Percentiles rank a stretch among this genome's conserved stretches.
phyloP scores from a whole-genome alignment of 2,329 filamentous ascomycete genomes.

The Teratosphaeria gauchensis region DNA sequence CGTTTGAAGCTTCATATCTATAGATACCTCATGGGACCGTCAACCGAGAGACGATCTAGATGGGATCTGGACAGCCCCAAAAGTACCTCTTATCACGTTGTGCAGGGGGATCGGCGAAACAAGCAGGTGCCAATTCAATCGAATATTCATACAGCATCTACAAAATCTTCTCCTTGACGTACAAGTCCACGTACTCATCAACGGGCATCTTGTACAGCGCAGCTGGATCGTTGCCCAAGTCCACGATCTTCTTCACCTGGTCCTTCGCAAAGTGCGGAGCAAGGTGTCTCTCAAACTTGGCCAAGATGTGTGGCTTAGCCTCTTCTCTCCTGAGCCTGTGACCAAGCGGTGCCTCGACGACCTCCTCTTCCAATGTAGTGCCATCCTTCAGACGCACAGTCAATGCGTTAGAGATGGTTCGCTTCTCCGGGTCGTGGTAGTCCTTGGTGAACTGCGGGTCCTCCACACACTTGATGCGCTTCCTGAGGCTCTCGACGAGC shows the following conservation, averaged over 20 bases:
- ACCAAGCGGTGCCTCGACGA: slow-evolving; percentile 87
- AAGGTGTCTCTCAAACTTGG: slow-evolving; percentile 91
- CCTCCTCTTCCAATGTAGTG: slow-evolving; percentile 79
- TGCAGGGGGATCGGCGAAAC: too few species aligned
- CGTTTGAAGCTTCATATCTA: too few species aligned
- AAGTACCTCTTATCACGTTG: too few species aligned
- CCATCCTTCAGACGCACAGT: slow-evolving; percentile 93
- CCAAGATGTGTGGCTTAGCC: slow-evolving; percentile 92
- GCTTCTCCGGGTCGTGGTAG: slow-evolving; percentile 88
- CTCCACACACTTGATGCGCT: slow-evolving; percentile 93
- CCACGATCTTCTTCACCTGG: slow-evolving; percentile 72
- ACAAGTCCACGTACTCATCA: slow-evolving; percentile 90
- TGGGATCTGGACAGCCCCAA: too few species aligned
- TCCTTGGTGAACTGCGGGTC: slow-evolving; percentile 81
- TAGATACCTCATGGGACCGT: too few species aligned
- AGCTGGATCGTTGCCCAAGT: slow-evolving; percentile 65
- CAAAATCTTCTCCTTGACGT: slow-evolving; percentile 44
- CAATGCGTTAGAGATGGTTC: slow-evolving; percentile 94
- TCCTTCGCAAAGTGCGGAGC: slow-evolving; percentile 68
- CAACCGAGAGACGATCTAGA: too few species aligned
- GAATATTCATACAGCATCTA: neutral
- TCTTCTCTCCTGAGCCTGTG: slow-evolving; percentile 87
- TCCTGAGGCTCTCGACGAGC: slow-evolving; percentile 80
- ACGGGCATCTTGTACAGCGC: slow-evolving; percentile 72
- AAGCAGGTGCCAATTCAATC: too few species aligned